Conservation (phyloP, 2,329 filamentous ascomycete species). For the Chaetomium sp. region DNA sequence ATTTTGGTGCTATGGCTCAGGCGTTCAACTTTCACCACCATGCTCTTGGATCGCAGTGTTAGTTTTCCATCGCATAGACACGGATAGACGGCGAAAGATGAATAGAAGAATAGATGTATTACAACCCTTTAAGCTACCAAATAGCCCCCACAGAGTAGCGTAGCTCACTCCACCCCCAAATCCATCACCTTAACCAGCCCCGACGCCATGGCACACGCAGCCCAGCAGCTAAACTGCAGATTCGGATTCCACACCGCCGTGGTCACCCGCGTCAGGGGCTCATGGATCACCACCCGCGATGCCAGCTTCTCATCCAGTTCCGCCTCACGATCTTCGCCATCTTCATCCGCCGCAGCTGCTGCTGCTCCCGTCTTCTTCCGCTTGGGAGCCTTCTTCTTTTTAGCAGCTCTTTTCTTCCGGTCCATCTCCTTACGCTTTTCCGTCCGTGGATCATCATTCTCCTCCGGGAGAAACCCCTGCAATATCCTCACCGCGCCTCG, state of each 20-base stretch:
- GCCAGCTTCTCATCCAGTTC: constrained; percentile 25
- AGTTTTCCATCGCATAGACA: background rate
- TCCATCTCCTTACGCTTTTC: constrained; percentile 30
- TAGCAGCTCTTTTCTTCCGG: constrained; percentile 28
- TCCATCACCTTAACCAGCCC: constrained; percentile 63
- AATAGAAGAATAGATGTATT: background rate
- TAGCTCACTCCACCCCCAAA: constrained; percentile 43
- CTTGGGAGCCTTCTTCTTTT: constrained; percentile 22
- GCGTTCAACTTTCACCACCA: constrained; percentile 84
- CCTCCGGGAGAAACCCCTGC: constrained; percentile 45
- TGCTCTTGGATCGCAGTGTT: constrained; percentile 47
- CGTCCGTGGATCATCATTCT: constrained; percentile 41
- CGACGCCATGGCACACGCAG: constrained; percentile 58
- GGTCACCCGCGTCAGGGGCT: constrained; percentile 57
- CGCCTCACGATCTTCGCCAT: constrained; percentile 16
- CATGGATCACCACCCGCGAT: constrained; percentile 47
- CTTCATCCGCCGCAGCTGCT: constrained; percentile 8
- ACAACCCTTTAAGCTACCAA: too few relatives aligned
- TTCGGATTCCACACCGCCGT: constrained; percentile 64
- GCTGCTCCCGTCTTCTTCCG: constrained; percentile 17
- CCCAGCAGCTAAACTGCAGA: constrained; percentile 58
- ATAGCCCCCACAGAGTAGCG: background rate
- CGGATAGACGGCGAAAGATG: background rate
- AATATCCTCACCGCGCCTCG: constrained; percentile 46
- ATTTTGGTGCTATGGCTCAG: constrained; percentile 72